Evolutionary conservation across 2,329 filamentous ascomycete species (phyloP).

Genomic region (Nigrospora oryzae): DNA sequence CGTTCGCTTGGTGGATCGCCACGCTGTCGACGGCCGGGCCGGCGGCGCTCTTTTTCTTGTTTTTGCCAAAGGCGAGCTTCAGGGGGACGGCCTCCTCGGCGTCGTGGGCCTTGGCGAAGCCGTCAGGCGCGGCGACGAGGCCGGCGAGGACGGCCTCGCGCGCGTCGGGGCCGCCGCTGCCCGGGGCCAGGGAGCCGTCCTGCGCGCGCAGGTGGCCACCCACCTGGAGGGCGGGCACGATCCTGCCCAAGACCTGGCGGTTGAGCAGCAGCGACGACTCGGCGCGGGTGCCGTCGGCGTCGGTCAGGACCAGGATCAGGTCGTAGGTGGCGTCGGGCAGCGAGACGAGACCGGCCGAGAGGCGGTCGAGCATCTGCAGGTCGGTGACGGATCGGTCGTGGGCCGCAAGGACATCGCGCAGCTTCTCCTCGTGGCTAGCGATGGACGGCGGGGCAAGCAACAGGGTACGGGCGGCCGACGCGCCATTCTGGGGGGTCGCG

Average conservation of each 20-base stretch:
- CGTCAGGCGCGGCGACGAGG: constrained; percentile 53
- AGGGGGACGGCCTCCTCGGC: constrained; percentile 43
- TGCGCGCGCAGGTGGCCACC: constrained; percentile 63
- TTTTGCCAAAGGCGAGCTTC: constrained; percentile 55
- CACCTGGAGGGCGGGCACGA: constrained; percentile 63
- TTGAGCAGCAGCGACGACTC: constrained; percentile 59
- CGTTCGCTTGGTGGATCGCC: constrained; percentile 27
- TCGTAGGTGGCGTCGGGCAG: constrained; percentile 76
- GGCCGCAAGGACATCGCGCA: constrained; percentile 61
- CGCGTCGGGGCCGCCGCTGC: constrained; percentile 37
- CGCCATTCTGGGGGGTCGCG: constrained; percentile 9
- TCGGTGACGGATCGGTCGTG: constrained; percentile 74
- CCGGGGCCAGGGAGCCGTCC: constrained; percentile 49
- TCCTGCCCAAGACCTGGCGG: constrained; percentile 56
- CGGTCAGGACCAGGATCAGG: constrained; percentile 73
- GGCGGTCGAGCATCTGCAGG: constrained; percentile 94
- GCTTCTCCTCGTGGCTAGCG: constrained; percentile 71
- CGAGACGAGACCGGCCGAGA: constrained; percentile 71
- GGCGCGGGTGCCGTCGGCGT: constrained; percentile 57
- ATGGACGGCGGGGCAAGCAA: constrained; percentile 87
- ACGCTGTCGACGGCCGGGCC: constrained; percentile 20
- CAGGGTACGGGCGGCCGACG: constrained; percentile 49
- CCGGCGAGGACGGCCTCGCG: constrained; percentile 83
- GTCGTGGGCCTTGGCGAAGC: constrained; percentile 66
- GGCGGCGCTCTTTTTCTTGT: constrained; percentile 40